Evolutionary conservation across 2,329 filamentous ascomycete genomes (phyloP), one percentile per base, ranked within the genome.

Genomic region (Trichoderma arundinaceum): DNA sequence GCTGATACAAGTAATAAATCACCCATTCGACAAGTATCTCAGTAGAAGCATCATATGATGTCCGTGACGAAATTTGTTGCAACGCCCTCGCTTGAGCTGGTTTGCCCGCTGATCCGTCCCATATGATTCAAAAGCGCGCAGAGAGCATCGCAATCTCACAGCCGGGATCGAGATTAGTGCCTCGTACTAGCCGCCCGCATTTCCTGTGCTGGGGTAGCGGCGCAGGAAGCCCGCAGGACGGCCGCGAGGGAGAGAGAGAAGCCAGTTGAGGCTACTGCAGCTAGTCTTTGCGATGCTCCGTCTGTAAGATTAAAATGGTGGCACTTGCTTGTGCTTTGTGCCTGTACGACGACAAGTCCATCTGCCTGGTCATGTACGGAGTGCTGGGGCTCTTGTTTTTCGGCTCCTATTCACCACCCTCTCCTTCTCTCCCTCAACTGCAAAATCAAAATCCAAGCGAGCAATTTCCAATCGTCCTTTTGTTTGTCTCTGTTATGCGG

Each of bases 91-190:
- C 41, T n/a, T 43, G 41, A 43, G 35, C 35, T 10, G 35, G 10
- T 7, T 38, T 7, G 35, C 35, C 7, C 41, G 22, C 22, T 28
- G 22, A 28, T 28, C 41, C n/a, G 13, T 32, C 3, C 28, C 13
- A 51, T 38, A 17, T 52, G 58, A 38, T 19, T 32, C 10, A 33
- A 52, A 44, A 61, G 58, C 58, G 58, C 59, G 59, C 59, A 38
- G 35, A 38, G 10, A 63, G 38, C 49, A 54, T 63, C 59, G 59
- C 49, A 63, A 63, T 63, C 48, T 63, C 38, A 28, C 39, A 63
- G 59, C 59, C 59, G 59, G 59, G 48, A 63, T 63, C 59, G 59
- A 63, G 59, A 63, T 63, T 63, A 8, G 58, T 35, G 46, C 35
- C 22, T 61, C 48, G 15, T 41, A 51, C 41, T 63, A 63, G 59